Conservation (phyloP, 306 rosid species). For the Fragaria iinumae region DNA sequence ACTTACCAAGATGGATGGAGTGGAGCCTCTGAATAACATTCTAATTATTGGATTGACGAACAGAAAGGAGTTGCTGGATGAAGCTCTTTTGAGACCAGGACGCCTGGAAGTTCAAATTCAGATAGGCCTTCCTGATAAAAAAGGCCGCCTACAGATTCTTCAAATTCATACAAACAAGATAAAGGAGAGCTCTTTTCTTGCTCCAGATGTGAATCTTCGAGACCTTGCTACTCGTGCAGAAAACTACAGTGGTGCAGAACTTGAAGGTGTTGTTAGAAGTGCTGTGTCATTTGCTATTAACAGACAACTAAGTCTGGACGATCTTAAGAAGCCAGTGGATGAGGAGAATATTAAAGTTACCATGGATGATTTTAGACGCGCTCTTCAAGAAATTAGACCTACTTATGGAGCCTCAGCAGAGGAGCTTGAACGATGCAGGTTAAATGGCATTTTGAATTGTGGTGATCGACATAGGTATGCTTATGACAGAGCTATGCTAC, state of each 20-base stretch:
- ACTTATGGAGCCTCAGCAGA: conserved; percentile 95
- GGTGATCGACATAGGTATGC: conserved; percentile 80
- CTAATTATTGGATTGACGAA: conserved; percentile 99
- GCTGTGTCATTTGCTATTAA: conserved; percentile 93
- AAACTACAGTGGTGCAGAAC: conserved; percentile 98
- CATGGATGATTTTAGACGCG: conserved; percentile 86
- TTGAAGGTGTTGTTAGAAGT: conserved; percentile 99
- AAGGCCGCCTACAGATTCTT: conserved; percentile 93
- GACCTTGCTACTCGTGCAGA: conserved; percentile 97
- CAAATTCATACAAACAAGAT: conserved; percentile 92
- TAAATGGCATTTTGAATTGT: conserved; percentile 82
- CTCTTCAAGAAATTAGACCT: conserved; percentile 73
- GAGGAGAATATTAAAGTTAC: conserved; percentile 94
- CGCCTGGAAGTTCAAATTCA: conserved; percentile 96
- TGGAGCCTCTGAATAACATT: conserved; percentile 90
- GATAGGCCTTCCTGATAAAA: conserved; percentile 98
- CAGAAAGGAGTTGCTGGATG: conserved; percentile 98
- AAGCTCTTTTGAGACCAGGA: conserved; percentile 96
- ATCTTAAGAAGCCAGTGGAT: conserved; percentile 86
- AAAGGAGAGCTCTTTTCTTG: conserved; percentile 90
- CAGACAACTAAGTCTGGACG: conserved; percentile 85
- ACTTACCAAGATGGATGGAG: conserved; percentile 99
- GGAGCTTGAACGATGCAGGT: conserved; percentile 93
- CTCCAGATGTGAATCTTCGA: conserved; percentile 85
- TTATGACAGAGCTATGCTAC: conserved; percentile 69